Percentiles rank a stretch among this genome's conserved stretches.
Evolutionary conservation across 2,329 filamentous ascomycete genomes (phyloP).

Genomic region (Calonectria henricotiae): DNA sequence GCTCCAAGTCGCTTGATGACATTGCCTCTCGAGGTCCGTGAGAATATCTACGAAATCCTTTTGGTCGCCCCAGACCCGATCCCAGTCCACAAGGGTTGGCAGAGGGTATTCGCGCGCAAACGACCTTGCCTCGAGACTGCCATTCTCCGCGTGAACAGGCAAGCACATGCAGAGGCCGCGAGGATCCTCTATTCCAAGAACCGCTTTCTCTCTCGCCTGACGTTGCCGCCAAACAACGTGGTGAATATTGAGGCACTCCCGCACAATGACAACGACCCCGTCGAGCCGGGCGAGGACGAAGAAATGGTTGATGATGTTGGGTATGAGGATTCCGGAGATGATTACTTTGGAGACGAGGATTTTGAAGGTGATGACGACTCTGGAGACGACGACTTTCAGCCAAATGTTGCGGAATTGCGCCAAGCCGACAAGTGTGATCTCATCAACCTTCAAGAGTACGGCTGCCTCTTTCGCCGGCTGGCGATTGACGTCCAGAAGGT

Average conservation of each 20-base stretch:
- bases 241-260: conserved; percentile 8
- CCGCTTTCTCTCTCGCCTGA: neutral
- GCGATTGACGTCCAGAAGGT: neutral
- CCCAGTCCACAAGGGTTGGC: conserved; percentile 1
- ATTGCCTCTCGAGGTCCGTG: conserved; percentile 2
- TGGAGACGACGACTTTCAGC: neutral
- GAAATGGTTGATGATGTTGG: neutral
- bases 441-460: conserved; percentile 6
- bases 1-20: neutral
- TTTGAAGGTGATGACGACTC: neutral
- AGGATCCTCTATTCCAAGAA: neutral
- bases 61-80: neutral
- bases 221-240: neutral
- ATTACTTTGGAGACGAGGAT: neutral
- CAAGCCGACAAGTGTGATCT: neutral
- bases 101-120: conserved; percentile 13
- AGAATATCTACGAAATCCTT: conserved; percentile 4
- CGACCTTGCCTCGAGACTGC: conserved; percentile 4
- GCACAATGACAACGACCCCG: neutral
- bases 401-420: neutral
- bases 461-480: conserved; percentile 6
- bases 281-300: neutral
- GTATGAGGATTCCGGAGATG: neutral
- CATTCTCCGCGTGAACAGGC: neutral
- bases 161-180: neutral